Evolutionary conservation across 2,329 filamentous ascomycete genomes (phyloP).

Genomic region (Peltaster fructicola): DNA sequence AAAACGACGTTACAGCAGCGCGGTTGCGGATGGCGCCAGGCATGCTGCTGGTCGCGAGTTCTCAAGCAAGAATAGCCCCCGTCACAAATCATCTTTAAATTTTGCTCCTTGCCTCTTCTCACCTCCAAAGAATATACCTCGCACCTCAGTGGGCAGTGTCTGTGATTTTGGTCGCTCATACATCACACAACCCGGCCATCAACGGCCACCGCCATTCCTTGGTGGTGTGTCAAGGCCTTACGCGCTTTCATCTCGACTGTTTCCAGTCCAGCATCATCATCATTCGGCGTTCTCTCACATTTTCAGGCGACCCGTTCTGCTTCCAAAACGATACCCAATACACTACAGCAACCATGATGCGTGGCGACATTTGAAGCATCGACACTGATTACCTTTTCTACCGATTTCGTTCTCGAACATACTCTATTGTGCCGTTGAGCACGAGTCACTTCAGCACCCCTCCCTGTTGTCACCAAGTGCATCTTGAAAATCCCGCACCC

Average conservation of each 20-base stretch:
- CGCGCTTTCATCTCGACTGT: conserved; percentile 8
- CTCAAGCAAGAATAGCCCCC: background rate
- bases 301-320: conserved; percentile 7
- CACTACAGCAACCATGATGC: conserved; percentile 4
- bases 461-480: conserved; percentile 3
- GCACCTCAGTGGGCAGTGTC: too few species aligned
- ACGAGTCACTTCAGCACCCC: conserved; percentile 2
- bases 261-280: conserved; percentile 2
- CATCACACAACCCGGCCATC: conserved; percentile 9
- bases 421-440: conserved; percentile 2
- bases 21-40: background rate
- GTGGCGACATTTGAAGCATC: conserved; percentile 3
- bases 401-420: conserved; percentile 1
- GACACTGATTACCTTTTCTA: conserved; percentile 3
- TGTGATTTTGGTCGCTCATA: conserved; percentile 10
- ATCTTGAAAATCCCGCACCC: conserved; percentile 7
- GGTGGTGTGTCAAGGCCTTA: conserved; percentile 18
- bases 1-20: background rate
- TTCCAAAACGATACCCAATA: conserved; percentile 6
- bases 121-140: too few species aligned
- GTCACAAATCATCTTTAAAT: background rate
- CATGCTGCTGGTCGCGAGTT: background rate
- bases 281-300: conserved; percentile 3
- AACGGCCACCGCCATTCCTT: conserved; percentile 18
- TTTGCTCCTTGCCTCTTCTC: too few species aligned